Conservation (phyloP, 306 rosid species). For the Begonia peltatifolia region DNA sequence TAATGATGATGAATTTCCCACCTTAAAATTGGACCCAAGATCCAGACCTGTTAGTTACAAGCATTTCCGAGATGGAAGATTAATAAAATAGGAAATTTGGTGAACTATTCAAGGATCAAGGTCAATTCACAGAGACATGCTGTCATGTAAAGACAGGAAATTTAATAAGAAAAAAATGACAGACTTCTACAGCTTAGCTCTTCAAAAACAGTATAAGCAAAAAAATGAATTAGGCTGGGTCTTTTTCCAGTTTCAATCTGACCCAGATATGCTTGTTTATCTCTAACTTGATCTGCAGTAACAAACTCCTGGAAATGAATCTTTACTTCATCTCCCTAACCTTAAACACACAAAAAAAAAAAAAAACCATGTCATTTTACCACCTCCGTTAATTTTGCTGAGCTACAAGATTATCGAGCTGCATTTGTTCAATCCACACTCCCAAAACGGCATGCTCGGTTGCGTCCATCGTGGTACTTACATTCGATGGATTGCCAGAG, state of each 20-base stretch:
- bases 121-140: no score
- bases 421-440: conserved; percentile 53
- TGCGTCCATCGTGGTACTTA: conserved; percentile 31
- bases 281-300: conserved; percentile 15
- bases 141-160: no score
- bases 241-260: conserved; percentile 7
- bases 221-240: conserved; percentile 14
- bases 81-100: not conserved
- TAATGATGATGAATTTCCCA: no score
- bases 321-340: conserved; percentile 13
- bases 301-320: conserved; percentile 29
- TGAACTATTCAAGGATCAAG: not conserved
- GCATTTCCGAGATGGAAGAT: not conserved
- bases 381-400: conserved; percentile 41
- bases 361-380: conserved; percentile 24
- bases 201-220: not conserved
- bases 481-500: conserved; percentile 28
- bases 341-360: conserved; percentile 30
- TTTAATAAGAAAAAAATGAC: not conserved
- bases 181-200: not conserved
- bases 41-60: not conserved
- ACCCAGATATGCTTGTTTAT: conserved; percentile 15
- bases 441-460: conserved; percentile 48
- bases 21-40: not conserved
- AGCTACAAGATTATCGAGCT: conserved; percentile 58